Base-by-base conservation (phyloP, 78 protist species). In the Isochrysis galbana region DNA sequence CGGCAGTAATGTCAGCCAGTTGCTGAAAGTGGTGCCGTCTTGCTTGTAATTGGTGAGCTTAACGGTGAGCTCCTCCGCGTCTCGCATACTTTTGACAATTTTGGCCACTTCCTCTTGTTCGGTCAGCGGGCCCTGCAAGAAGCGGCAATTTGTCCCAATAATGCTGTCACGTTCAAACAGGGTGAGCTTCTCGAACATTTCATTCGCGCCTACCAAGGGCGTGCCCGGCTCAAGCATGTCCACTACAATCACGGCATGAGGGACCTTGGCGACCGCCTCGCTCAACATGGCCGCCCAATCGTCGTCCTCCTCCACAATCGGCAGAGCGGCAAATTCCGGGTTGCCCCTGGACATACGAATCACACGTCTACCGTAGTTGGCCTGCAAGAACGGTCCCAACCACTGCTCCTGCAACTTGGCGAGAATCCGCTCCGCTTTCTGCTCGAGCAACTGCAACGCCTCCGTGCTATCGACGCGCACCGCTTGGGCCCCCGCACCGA, bases 111-210 rank as follows among this genome's bases (percentile, higher is more conserved):
- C 44, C 11, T 3, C 0, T 2, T 44, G 44, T 19, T 87, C 80
- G 54, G 91, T 55, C 14, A 2, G 10, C n/a, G 0, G 11, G 78
- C 91, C 74, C 48, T 87, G 91, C 51, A 87, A 34, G 78, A 87
- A 87, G 42, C 91, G 91, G 91, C 91, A 87, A 77, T 87, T 87
- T 10, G 25, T 17, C 38, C 91, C 91, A 32, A 87, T 36, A 4
- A 25, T 46, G 38, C 39, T 45, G n/a, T 0, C 72, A 36, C 22
- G 4, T n/a, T 11, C 1, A 36, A 21, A 55, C 38, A 45, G 80
- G 41, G 91, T 87, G 34, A 61, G 45, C 80, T 39, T 11, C 46
- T 39, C 47, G 78, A 87, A 87, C 22, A 23, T 77, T 14, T n/a
- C 61, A 36, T 39, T 44, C n/a, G 54, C 91, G 36, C 7, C 11